Conservation (phyloP, 2,329 filamentous ascomycete genomes). For the Pseudogymnoascus destructans region DNA sequence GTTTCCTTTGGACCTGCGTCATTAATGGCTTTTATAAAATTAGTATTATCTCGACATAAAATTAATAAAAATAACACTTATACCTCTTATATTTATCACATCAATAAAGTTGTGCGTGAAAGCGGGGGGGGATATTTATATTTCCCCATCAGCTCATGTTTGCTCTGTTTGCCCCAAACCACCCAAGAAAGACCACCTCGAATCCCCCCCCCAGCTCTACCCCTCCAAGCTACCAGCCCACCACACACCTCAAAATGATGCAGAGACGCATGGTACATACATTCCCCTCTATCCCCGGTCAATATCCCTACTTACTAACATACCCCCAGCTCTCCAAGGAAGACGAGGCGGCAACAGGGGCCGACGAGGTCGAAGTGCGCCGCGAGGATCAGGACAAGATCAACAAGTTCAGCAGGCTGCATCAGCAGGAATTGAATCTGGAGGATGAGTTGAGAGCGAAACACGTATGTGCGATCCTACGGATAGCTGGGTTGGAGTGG, state of each 20-base stretch:
- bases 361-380: slow-evolving; percentile 83
- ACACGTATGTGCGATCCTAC: slow-evolving; percentile 43
- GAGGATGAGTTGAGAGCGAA: slow-evolving; percentile 73
- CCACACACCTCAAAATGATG: slow-evolving; percentile 31
- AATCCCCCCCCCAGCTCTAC: background rate
- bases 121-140: background rate
- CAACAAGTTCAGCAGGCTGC: slow-evolving; percentile 90
- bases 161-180: background rate
- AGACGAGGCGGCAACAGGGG: slow-evolving; percentile 61
- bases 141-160: background rate
- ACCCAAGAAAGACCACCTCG: background rate
- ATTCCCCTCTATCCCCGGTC: background rate
- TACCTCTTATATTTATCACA: background rate
- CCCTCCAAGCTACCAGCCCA: slow-evolving; percentile 1
- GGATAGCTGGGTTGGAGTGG: background rate
- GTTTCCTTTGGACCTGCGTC: background rate
- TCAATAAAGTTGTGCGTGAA: background rate
- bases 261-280: slow-evolving; percentile 46
- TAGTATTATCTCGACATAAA: background rate
- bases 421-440: slow-evolving; percentile 67
- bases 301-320: slow-evolving; percentile 14
- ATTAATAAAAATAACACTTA: background rate
- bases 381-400: slow-evolving; percentile 98
- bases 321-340: slow-evolving; percentile 69
- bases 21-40: background rate